A percentile compares a stretch with the other conserved stretches of the same genome.
Evolutionary conservation across 371 early-diverging fungal species (phyloP).

Genomic region (Zopfochytrium polystomum): DNA sequence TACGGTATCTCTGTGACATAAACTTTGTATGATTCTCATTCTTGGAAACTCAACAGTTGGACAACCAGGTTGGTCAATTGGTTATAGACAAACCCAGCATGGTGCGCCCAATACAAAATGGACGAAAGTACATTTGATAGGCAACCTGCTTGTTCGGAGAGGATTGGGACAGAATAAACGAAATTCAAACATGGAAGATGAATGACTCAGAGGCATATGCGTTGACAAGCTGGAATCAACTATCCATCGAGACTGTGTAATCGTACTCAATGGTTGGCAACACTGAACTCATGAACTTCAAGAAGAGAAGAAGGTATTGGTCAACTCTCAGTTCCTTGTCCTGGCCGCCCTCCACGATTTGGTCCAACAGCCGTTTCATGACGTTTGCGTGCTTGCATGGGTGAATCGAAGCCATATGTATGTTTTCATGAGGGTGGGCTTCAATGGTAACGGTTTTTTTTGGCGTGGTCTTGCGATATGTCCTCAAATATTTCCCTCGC

Average conservation of each 20-base stretch:
- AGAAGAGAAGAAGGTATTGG: slow-evolving; percentile 90
- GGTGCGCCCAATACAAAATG: slow-evolving; percentile 4
- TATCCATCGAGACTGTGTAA: slow-evolving; percentile 69
- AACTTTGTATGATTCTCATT: too few species aligned
- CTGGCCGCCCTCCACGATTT: slow-evolving; percentile 58
- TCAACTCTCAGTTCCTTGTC: slow-evolving; percentile 76
- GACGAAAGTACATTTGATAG: slow-evolving; percentile 1
- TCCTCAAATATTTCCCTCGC: slow-evolving; percentile 89
- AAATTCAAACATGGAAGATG: too few species aligned
- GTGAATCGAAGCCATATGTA: slow-evolving; percentile 88
- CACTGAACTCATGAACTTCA: slow-evolving; percentile 94
- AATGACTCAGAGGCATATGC: too few species aligned
- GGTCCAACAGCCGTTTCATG: slow-evolving; percentile 92
- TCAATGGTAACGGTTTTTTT: slow-evolving; percentile 97
- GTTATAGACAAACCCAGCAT: slow-evolving; percentile 10
- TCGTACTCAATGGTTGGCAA: slow-evolving; percentile 98
- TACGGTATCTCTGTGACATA: too few species aligned
- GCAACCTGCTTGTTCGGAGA: too few species aligned
- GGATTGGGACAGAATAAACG: too few species aligned
- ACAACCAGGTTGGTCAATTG: slow-evolving; percentile 3
- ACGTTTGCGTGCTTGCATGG: slow-evolving; percentile 98
- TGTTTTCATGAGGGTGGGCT: slow-evolving; percentile 83
- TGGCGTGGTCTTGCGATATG: slow-evolving; percentile 94
- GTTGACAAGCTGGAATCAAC: too few species aligned
- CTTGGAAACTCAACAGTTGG: too few species aligned